phyloP scores from a whole-genome alignment of 805 yeast genomes.

The Candida khao-thaluensis region DNA sequence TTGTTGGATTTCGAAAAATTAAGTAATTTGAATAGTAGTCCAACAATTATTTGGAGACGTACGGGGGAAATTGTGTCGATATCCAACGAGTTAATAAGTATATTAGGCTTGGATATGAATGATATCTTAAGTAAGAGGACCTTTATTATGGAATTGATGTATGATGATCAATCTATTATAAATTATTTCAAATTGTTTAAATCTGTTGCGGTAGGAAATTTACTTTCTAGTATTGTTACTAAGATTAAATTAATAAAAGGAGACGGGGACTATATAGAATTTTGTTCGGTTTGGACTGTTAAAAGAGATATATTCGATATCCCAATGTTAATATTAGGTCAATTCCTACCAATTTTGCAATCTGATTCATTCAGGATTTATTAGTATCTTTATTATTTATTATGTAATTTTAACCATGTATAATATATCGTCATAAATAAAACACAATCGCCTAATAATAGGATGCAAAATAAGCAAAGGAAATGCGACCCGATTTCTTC shows the following conservation, averaged over 20 bases:
- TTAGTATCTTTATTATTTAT: constrained; percentile 12
- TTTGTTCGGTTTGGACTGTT: constrained; percentile 83
- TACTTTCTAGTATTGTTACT: constrained; percentile 52
- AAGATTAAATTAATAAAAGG: constrained; percentile 46
- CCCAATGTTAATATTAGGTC: constrained; percentile 82
- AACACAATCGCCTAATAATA: background rate
- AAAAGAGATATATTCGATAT: constrained; percentile 80
- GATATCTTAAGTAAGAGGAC: constrained; percentile 57
- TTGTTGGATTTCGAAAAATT: constrained; percentile 46
- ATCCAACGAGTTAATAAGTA: constrained; percentile 68
- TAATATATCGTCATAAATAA: background rate
- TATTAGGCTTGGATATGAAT: constrained; percentile 62
- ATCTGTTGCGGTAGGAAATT: constrained; percentile 66
- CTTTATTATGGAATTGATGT: constrained; percentile 76
- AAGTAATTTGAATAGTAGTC: constrained; percentile 59
- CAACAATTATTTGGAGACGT: constrained; percentile 82
- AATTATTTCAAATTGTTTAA: constrained; percentile 73
- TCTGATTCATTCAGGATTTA: constrained; percentile 32
- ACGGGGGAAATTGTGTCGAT: constrained; percentile 83
- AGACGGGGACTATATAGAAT: constrained; percentile 44
- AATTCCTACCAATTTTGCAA: constrained; percentile 63
- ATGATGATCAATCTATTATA: constrained; percentile 69
- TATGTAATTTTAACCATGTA: background rate
- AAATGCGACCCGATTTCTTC: too few relatives aligned
- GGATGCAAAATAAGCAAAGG: too few relatives aligned